Evolutionary conservation across 2,329 filamentous ascomycete species (phyloP).

Genomic region (Aureobasidium leucospermi): DNA sequence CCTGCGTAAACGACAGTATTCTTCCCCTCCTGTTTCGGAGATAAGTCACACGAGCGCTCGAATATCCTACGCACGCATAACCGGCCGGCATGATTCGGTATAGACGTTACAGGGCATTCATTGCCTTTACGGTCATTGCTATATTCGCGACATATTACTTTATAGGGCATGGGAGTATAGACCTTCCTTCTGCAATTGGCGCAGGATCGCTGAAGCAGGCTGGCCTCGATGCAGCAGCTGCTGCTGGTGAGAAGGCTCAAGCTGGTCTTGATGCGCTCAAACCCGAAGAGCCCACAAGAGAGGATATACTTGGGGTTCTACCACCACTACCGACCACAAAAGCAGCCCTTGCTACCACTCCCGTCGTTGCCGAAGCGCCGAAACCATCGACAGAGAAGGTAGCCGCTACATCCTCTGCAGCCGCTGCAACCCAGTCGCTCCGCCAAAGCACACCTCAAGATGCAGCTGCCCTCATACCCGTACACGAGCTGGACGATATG

Average conservation of each 20-base stretch:
- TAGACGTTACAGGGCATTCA: slow-evolving; percentile 55
- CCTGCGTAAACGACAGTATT: background rate
- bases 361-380: background rate
- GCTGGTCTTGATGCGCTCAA: slow-evolving; percentile 3
- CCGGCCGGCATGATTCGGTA: slow-evolving; percentile 44
- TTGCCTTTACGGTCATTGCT: slow-evolving; percentile 48
- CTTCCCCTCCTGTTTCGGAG: background rate
- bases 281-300: background rate
- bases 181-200: slow-evolving; percentile 13
- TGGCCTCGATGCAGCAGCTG: slow-evolving; percentile 6
- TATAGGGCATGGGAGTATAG: slow-evolving; percentile 19
- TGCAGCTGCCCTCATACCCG: background rate
- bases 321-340: background rate
- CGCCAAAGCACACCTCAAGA: background rate
- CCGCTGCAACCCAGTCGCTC: background rate
- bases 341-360: background rate
- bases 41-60: background rate
- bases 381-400: background rate
- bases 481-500: slow-evolving; percentile 3
- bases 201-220: slow-evolving; percentile 13
- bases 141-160: slow-evolving; percentile 50
- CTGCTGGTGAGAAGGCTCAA: background rate
- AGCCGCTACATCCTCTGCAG: background rate
- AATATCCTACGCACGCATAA: background rate
- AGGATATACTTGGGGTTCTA: background rate